phyloP scores from a whole-genome alignment of 2,329 filamentous ascomycete species.

The Fusarium irregulare region DNA sequence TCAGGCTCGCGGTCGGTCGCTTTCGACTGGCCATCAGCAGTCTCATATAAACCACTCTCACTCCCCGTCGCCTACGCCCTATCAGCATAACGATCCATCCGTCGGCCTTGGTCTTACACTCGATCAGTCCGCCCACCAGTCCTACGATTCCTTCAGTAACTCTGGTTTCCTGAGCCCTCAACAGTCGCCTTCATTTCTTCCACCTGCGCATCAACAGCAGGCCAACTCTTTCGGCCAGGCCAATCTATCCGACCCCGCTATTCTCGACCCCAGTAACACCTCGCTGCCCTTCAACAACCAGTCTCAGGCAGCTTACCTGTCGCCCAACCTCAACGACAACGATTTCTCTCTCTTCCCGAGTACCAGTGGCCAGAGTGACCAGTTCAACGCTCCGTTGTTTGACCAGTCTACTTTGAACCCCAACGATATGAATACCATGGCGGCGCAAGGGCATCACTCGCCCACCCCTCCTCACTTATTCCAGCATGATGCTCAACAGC shows the following conservation, averaged over 20 bases:
- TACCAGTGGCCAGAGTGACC: conserved; percentile 63
- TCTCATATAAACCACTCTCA: conserved; percentile 76
- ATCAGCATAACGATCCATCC: conserved; percentile 59
- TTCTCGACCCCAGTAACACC: conserved; percentile 57
- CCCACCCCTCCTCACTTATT: conserved; percentile 68
- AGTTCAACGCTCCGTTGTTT: conserved; percentile 72
- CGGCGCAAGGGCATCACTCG: conserved; percentile 66
- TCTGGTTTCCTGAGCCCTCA: conserved; percentile 64
- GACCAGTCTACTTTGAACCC: conserved; percentile 58
- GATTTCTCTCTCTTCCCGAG: conserved; percentile 75
- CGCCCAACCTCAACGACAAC: conserved; percentile 62
- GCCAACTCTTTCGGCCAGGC: conserved; percentile 44
- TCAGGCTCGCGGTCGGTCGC: conserved; percentile 65
- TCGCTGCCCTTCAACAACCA: conserved; percentile 56
- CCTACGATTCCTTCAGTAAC: conserved; percentile 56
- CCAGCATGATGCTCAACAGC: conserved; percentile 60
- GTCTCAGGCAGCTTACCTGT: conserved; percentile 59
- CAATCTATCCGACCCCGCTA: conserved; percentile 52
- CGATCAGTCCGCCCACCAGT: conserved; percentile 59
- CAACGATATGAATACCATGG: conserved; percentile 64
- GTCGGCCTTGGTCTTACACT: conserved; percentile 69
- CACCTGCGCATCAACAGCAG: conserved; percentile 46
- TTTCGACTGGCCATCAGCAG: conserved; percentile 67
- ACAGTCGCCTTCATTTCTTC: conserved; percentile 52
- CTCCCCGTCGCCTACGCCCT: conserved; percentile 71